Conservation (phyloP, 2,329 filamentous ascomycete genomes). For the Penicillium sp. region DNA sequence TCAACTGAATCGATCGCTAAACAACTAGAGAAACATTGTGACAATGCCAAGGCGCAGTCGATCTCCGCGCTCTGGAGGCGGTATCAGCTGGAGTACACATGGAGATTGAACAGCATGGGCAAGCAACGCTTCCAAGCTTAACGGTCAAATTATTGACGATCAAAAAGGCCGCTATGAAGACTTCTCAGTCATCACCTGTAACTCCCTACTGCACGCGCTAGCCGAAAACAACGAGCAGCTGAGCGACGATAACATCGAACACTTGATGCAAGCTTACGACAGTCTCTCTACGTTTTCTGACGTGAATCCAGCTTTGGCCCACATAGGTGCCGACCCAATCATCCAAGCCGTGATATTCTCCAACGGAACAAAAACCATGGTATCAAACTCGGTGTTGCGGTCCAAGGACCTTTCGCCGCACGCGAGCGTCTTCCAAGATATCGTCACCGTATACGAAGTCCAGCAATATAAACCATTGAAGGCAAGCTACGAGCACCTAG, state of each 20-base stretch:
- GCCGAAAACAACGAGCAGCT: slow-evolving; percentile 56
- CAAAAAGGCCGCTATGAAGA: slow-evolving; percentile 58
- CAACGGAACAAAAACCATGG: slow-evolving; percentile 66
- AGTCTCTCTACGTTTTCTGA: slow-evolving; percentile 65
- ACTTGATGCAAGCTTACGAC: slow-evolving; percentile 65
- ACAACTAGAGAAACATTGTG: slow-evolving; percentile 59
- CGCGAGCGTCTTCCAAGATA: slow-evolving; percentile 50
- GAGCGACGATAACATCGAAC: slow-evolving; percentile 44
- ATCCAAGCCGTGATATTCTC: slow-evolving; percentile 66
- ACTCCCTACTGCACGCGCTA: slow-evolving; percentile 63
- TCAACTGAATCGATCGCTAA: slow-evolving; percentile 68
- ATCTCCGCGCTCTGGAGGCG: slow-evolving; percentile 65
- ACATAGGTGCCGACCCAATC: slow-evolving; percentile 43
- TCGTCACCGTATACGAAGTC: slow-evolving; percentile 63
- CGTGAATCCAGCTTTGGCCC: slow-evolving; percentile 54
- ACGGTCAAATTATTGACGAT: slow-evolving; percentile 1
- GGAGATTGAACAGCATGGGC: slow-evolving; percentile 75
- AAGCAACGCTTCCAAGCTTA: slow-evolving; percentile 24
- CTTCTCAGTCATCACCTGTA: slow-evolving; percentile 64
- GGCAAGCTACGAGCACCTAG: slow-evolving; percentile 61
- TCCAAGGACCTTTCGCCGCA: slow-evolving; percentile 58
- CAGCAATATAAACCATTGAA: slow-evolving; percentile 65
- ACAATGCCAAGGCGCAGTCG: slow-evolving; percentile 55
- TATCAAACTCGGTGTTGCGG: slow-evolving; percentile 58
- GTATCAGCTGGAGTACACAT: slow-evolving; percentile 76